Base-by-base conservation (phyloP, 2,329 filamentous ascomycete genomes). In the Trichophyton simii region DNA sequence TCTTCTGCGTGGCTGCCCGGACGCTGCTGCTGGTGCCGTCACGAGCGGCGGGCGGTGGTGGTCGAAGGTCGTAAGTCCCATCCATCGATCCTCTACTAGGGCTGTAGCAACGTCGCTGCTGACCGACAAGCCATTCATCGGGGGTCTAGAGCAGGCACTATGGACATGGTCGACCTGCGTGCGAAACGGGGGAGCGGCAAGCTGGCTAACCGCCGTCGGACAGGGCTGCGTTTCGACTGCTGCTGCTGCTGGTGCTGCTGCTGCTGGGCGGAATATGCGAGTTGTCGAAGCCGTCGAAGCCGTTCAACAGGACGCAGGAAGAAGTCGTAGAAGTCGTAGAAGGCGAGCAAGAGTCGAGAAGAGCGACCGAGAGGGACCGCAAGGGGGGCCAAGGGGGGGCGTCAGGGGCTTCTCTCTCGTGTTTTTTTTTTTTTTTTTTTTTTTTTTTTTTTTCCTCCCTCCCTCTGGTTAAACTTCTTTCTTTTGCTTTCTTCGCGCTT, bases 1-100 rank as follows among this genome's bases (percentile, higher is more conserved):
- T 88, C 78, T 96, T 97, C 72, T 97, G 88, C 0, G 88, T 90
- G 13, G 83, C 83, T n/a, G 73, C 75, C 64, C 75, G 8, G 34
- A 36, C 5, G 34, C 34, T 36, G 34, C 34, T 36, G 34, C 34
- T 36, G 34, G 34, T 73, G 34, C 61, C 57, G 50, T 62, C 60
- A 8, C 57, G 60, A 34, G 57, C 34, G 15, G 52, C 54, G 48
- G 48, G 48, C 13, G 50, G 50, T n/a, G 31, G 28, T 34, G 50
- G 50, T 55, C 25, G 41, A 44, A 44, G 50, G n/a, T 55, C 50
- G 15, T 18, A 28, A 34, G 25, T 55, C 28, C 50, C 50, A 36
- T 55, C 50, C 50, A 55, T 55, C 28, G 50, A 36, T 55, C 28
- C 50, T 55, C 41, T 20, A 55, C 41, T 20, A 55, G 50, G 50